These are phyloP conservation scores for Starmerella floris DNA, from an alignment of 805 yeast genomes.

Conservation along the genomic window DNA sequence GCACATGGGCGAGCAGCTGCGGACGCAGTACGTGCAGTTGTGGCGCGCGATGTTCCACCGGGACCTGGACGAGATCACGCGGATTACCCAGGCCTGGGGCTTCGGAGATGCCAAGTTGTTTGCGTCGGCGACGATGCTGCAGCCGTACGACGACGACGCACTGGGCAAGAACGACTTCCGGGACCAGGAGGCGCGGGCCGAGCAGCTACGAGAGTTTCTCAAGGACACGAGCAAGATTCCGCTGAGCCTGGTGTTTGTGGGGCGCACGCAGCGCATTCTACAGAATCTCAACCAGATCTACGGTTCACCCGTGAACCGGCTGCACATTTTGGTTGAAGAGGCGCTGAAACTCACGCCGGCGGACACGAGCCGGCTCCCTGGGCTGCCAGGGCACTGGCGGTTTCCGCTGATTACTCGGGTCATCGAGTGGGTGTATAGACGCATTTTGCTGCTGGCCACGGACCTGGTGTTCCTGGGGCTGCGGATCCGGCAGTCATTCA, in stretches of 20 bases:
- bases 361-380: background rate
- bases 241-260: constrained; percentile 46
- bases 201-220: constrained; percentile 43
- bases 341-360: constrained; percentile 28
- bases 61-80: constrained; percentile 36
- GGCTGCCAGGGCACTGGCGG: constrained; percentile 1
- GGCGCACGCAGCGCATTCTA: constrained; percentile 61
- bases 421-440: constrained; percentile 12
- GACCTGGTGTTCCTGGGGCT: constrained; percentile 8
- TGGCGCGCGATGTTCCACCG: constrained; percentile 52
- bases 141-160: constrained; percentile 30
- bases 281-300: constrained; percentile 52
- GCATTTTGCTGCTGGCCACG: constrained; percentile 10
- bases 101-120: constrained; percentile 50
- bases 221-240: constrained; percentile 57
- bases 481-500: constrained; percentile 15
- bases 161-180: constrained; percentile 31
- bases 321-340: constrained; percentile 47
- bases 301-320: constrained; percentile 64
- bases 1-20: constrained; percentile 37
- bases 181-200: constrained; percentile 33
- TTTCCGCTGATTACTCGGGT: background rate
- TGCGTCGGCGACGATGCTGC: constrained; percentile 42
- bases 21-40: constrained; percentile 42
- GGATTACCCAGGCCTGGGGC: constrained; percentile 53